These are phyloP conservation scores for Mucor piriformis DNA, from an alignment of 371 early-diverging fungal species.

Conservation along the genomic window DNA sequence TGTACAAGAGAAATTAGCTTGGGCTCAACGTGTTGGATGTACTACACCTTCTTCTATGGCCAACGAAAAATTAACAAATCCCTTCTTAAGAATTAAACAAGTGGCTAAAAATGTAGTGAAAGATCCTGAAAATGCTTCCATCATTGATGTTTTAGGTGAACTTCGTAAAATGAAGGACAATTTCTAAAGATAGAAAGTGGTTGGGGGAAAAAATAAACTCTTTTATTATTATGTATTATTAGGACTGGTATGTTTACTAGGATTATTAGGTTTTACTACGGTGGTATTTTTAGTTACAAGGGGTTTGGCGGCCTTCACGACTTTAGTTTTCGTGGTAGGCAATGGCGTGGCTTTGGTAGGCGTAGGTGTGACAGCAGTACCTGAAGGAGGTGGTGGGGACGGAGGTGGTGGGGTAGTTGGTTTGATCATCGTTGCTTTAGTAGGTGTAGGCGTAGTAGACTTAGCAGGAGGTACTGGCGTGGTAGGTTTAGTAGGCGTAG, in stretches of 20 bases:
- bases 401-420: too few relatives aligned
- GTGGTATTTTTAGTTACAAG: background rate
- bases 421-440: background rate
- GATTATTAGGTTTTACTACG: background rate
- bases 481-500: background rate
- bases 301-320: background rate
- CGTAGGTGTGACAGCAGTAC: too few relatives aligned
- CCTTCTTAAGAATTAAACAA: conserved; percentile 77
- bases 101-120: conserved; percentile 13
- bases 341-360: background rate
- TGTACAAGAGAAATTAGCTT: conserved; percentile 56
- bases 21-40: conserved; percentile 44
- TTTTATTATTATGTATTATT: conserved; percentile 2
- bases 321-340: background rate
- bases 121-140: conserved; percentile 11
- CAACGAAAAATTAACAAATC: conserved; percentile 83
- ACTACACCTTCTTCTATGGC: conserved; percentile 87
- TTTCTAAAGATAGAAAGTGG: too few relatives aligned
- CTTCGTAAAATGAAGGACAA: conserved; percentile 51
- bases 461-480: too few relatives aligned
- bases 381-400: background rate
- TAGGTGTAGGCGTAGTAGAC: background rate
- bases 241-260: background rate
- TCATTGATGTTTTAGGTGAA: conserved; percentile 35
- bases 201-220: background rate